Evolutionary conservation across 257 asterid genomes (phyloP).

Genomic region (Salvia hispanica): DNA sequence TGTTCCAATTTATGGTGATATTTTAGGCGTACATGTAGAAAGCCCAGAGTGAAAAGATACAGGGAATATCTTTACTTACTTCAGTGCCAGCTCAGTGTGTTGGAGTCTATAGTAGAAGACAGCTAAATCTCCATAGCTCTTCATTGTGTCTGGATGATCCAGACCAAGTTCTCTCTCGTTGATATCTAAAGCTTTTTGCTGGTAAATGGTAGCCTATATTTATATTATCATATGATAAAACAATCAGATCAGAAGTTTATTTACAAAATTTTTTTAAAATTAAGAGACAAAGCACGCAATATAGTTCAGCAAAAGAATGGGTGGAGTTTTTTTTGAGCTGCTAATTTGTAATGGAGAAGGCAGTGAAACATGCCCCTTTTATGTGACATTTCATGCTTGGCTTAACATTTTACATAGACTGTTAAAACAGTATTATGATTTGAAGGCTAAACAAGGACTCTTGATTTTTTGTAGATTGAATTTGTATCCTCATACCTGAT

Average conservation of each 20-base stretch:
- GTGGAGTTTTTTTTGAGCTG: not conserved
- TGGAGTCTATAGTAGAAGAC: conserved; percentile 84
- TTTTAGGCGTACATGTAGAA: not conserved
- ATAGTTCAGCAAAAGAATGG: not conserved
- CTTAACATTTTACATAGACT: conserved; percentile 9
- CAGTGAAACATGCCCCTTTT: not conserved
- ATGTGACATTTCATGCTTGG: conserved; percentile 2
- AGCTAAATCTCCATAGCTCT: conserved; percentile 83
- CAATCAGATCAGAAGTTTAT: conserved; percentile 24
- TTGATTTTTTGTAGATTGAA: too few species aligned
- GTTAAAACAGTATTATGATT: too few species aligned
- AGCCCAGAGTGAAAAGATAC: not conserved
- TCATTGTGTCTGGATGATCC: conserved; percentile 92
- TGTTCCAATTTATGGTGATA: not conserved
- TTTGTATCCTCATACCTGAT: conserved; percentile 53
- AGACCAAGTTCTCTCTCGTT: conserved; percentile 87
- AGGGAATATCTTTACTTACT: conserved; percentile 31
- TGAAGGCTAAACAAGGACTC: too few species aligned
- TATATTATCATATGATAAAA: not conserved
- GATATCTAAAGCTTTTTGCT: conserved; percentile 82
- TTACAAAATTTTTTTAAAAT: conserved; percentile 5
- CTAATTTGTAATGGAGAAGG: not conserved
- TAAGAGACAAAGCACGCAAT: not conserved
- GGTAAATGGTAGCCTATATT: conserved; percentile 75
- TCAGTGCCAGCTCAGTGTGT: conserved; percentile 69